Evolutionary conservation across 208 protist genomes (phyloP).

Genomic region (Acanthamoeba lenticulata): DNA sequence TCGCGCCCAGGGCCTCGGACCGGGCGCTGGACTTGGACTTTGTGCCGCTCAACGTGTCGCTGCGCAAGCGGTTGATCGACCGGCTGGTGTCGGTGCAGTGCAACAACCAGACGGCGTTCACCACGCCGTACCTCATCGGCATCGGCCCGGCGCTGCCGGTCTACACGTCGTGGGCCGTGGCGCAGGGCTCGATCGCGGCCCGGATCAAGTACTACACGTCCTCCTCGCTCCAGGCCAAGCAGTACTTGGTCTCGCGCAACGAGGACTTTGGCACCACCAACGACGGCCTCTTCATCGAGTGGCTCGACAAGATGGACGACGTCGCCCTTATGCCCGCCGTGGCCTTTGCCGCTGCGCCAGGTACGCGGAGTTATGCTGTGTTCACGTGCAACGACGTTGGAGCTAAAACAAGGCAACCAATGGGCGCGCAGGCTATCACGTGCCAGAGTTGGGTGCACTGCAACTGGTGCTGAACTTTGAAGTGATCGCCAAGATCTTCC

Average conservation of each 20-base stretch:
- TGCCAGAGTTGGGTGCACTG: neutral
- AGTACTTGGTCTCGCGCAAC: neutral
- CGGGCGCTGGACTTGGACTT: neutral
- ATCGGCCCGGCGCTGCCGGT: neutral
- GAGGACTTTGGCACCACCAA: conserved; percentile 31
- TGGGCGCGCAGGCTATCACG: neutral
- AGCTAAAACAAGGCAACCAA: too few species aligned
- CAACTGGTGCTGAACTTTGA: conserved; percentile 30
- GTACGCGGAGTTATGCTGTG: too few species aligned
- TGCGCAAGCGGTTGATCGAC: neutral
- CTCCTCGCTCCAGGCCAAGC: neutral
- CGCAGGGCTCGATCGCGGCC: neutral
- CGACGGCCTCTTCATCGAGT: neutral
- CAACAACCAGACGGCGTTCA: neutral
- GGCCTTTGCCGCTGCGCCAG: neutral
- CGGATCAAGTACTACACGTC: conserved; percentile 28
- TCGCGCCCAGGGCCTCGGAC: neutral
- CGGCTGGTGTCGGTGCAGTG: neutral
- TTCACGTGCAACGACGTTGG: too few species aligned
- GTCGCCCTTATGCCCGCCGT: neutral
- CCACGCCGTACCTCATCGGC: neutral
- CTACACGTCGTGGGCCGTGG: neutral
- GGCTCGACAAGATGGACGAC: neutral
- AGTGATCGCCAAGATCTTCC: neutral
- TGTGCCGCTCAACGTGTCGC: neutral